Conservation (phyloP, 1,284 basidiomycete genomes). For the Leccinum pseudoinsigne region DNA sequence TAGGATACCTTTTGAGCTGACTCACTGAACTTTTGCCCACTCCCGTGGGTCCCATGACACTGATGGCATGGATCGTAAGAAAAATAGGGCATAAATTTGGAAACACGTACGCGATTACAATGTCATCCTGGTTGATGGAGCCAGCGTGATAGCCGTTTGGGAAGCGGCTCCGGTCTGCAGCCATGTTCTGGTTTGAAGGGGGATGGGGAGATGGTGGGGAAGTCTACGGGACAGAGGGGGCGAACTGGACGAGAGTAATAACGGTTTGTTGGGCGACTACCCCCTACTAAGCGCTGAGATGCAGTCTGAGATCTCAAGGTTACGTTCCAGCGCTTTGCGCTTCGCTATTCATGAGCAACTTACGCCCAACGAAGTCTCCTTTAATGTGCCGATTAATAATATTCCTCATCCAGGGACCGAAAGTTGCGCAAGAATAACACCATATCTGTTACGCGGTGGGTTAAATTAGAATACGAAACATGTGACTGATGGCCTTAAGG, state of each 20-base stretch:
- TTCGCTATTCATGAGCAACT: neutral
- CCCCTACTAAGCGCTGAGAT: neutral
- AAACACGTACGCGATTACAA: conserved; percentile 23
- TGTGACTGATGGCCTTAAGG: neutral
- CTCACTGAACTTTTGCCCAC: conserved; percentile 41
- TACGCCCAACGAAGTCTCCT: neutral
- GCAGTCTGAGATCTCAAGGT: neutral
- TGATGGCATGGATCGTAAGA: conserved; percentile 8
- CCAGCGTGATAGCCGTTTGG: neutral
- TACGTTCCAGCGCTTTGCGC: neutral
- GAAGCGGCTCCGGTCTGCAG: neutral
- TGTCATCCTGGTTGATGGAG: conserved; percentile 6
- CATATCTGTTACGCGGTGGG: neutral
- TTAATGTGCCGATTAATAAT: neutral
- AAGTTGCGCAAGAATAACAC: neutral
- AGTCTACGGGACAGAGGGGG: neutral
- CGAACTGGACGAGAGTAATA: neutral
- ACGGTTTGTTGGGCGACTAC: neutral
- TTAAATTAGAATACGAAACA: neutral
- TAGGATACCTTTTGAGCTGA: neutral
- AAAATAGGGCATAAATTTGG: neutral
- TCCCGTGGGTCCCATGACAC: conserved; percentile 43
- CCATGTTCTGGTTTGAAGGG: neutral
- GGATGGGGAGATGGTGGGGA: neutral
- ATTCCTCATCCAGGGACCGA: neutral